Evolutionary conservation across 371 early-diverging fungal genomes (phyloP), one percentile per base, ranked within the genome.

Genomic region (Dinochytrium kinnereticum): DNA sequence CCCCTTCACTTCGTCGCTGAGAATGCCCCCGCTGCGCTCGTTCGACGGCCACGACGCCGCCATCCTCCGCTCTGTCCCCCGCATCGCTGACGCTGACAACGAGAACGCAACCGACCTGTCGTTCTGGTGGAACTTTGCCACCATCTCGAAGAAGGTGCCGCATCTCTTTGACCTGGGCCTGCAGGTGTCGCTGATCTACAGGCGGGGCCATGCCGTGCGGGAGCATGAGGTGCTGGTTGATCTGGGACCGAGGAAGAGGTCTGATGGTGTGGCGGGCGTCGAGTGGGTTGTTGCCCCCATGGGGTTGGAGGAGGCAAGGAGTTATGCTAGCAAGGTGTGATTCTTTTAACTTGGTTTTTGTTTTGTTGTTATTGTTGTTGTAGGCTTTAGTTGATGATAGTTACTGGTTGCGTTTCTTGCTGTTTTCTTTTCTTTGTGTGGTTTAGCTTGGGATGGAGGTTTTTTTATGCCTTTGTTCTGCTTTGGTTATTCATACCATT

Each of bases 161-260:
- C 44, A 38, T 26, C 66, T 66, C 40, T 21, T 66, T 10, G n/a
- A 37, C 66, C 2, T 2, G 3, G 44, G 49, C 5, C 66, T 66
- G 40, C 66, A 40, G 40, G 66, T 66, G 30, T 26, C 38, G 13
- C 44, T 66, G 66, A 39, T 66, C 24, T 44, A 40, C 66, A 39
- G 66, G 24, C 7, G n/a, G 26, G 2, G 5, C 7, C 64, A 15
- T 13, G 44, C 7, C 7, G 24, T 34, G 7, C 2, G 26, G 10
- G 38, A 37, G 17, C 13, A 37, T 15, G 66, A 66, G 40, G 30
- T 66, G 26, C 2, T 66, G 38, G 66, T 66, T 5, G 66, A 66
- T 37, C 38, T 66, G 66, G 66, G 66, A 33, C 66, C 44, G 44
- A 30, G 66, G 66, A 26, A 37, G 30, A 2, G 49, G 24, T 40